phyloP scores from a whole-genome alignment of 2,329 filamentous ascomycete genomes.

The Mollisiaceae sp. region DNA sequence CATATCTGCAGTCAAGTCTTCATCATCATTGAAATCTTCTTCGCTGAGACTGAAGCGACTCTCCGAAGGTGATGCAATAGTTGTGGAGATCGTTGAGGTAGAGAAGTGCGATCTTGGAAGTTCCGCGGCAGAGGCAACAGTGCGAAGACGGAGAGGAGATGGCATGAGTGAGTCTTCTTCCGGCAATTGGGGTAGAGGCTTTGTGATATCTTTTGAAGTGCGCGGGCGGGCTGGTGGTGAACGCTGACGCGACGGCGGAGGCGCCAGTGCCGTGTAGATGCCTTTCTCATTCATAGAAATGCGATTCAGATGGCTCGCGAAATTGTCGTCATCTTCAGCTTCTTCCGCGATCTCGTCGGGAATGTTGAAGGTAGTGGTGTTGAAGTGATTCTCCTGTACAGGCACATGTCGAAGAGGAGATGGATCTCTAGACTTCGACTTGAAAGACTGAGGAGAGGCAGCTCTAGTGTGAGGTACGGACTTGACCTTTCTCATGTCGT shows the following conservation, averaged over 20 bases:
- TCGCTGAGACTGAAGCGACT: slow-evolving; percentile 37
- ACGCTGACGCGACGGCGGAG: slow-evolving; percentile 32
- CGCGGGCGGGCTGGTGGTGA: slow-evolving; percentile 3
- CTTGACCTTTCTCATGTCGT: slow-evolving; percentile 22
- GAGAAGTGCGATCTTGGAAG: slow-evolving; percentile 41
- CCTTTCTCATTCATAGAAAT: slow-evolving; percentile 30
- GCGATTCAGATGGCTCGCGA: slow-evolving; percentile 50
- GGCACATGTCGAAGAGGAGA: slow-evolving; percentile 52
- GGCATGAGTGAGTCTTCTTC: slow-evolving; percentile 27
- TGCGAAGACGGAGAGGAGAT: slow-evolving; percentile 30
- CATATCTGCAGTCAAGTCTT: slow-evolving; percentile 30
- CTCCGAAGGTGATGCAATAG: slow-evolving; percentile 35
- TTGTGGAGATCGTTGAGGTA: slow-evolving; percentile 37
- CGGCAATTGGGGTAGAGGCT: slow-evolving; percentile 40
- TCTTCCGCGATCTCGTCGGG: slow-evolving; percentile 56
- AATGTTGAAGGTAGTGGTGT: slow-evolving; percentile 45
- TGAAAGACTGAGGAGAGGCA: slow-evolving; percentile 31
- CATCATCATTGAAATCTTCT: slow-evolving; percentile 33
- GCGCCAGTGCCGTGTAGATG: slow-evolving; percentile 37
- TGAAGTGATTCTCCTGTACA: slow-evolving; percentile 41
- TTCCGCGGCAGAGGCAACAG: slow-evolving; percentile 26
- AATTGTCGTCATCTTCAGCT: slow-evolving; percentile 65
- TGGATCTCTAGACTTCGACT: slow-evolving; percentile 46
- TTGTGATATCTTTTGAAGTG: slow-evolving; percentile 27
- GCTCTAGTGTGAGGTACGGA: slow-evolving; percentile 32